Percentiles rank a stretch among this genome's conserved stretches.
Evolutionary conservation across 345 rosid species (phyloP).

Genomic region (Nephelium lappaceum): DNA sequence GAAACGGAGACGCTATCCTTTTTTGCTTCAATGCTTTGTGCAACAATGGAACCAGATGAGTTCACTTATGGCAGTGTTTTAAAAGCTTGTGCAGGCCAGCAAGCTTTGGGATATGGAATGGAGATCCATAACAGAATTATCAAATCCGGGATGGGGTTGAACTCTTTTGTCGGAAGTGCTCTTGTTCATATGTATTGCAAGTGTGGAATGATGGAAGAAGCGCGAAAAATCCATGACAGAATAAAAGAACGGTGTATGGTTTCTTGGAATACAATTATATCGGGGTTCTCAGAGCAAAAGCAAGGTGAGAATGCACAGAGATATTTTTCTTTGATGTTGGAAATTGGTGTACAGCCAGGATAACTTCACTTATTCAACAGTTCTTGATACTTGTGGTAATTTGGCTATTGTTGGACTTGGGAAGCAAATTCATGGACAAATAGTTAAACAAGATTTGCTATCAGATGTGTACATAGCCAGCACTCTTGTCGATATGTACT

Average conservation of each 20-base stretch:
- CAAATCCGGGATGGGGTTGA: slow-evolving; percentile 69
- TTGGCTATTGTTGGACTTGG: slow-evolving; percentile 79
- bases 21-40: slow-evolving; percentile 69
- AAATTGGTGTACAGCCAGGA: slow-evolving; percentile 72
- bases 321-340: slow-evolving; percentile 67
- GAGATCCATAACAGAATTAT: slow-evolving; percentile 71
- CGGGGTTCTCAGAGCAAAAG: slow-evolving; percentile 68
- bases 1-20: slow-evolving; percentile 55
- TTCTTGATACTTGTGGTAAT: slow-evolving; percentile 88
- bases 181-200: slow-evolving; percentile 91
- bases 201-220: slow-evolving; percentile 72
- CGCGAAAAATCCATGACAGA: slow-evolving; percentile 63
- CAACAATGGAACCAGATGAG: slow-evolving; percentile 75
- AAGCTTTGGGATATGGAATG: slow-evolving; percentile 59
- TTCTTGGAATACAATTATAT: slow-evolving; percentile 81
- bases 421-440: slow-evolving; percentile 83
- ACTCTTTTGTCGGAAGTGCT: slow-evolving; percentile 74
- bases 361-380: slow-evolving; percentile 79
- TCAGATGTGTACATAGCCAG: slow-evolving; percentile 78
- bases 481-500: slow-evolving; percentile 95
- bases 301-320: slow-evolving; percentile 84
- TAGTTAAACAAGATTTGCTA: slow-evolving; percentile 72
- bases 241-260: slow-evolving; percentile 53
- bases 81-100: slow-evolving; percentile 75
- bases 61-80: slow-evolving; percentile 91